Evolutionary conservation across 2,329 filamentous ascomycete species (phyloP).

Genomic region (Akanthomyces uredinophilus): DNA sequence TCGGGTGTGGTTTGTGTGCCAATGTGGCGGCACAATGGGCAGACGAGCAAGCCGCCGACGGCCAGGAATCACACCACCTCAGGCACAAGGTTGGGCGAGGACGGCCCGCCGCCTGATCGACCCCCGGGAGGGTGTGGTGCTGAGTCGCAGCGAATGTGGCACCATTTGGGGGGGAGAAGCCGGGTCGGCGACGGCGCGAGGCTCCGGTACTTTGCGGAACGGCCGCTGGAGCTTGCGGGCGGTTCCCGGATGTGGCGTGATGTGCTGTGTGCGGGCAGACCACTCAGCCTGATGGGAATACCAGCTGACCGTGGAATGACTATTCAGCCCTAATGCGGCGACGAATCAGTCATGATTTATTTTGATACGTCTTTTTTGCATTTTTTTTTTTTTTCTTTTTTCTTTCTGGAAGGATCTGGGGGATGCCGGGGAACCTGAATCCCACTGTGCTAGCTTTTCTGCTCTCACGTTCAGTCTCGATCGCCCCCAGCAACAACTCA

Average conservation of each 20-base stretch:
- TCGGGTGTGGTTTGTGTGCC: neutral
- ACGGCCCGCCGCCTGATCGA: neutral
- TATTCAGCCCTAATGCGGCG: neutral
- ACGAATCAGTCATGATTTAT: neutral
- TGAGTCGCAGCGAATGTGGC: conserved; percentile 9
- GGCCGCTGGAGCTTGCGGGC: neutral
- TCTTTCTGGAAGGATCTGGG: neutral
- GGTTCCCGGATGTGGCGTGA: conserved; percentile 3
- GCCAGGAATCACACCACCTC: conserved; percentile 11
- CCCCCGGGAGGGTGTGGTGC: neutral
- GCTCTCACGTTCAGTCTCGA: no score
- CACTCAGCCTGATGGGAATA: neutral
- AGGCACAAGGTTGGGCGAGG: neutral
- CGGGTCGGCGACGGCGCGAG: neutral
- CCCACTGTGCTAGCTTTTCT: no score
- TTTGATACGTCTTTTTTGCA: neutral
- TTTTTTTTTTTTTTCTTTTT: neutral
- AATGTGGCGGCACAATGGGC: neutral
- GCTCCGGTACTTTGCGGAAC: conserved; percentile 5
- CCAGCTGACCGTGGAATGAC: neutral
- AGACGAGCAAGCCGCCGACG: neutral
- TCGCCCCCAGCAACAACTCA: no score
- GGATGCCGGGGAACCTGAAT: neutral
- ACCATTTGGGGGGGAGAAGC: conserved; percentile 1
- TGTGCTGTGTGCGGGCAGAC: neutral